Conservation (phyloP, 2,329 filamentous ascomycete genomes). For the Huntiella abstrusa region DNA sequence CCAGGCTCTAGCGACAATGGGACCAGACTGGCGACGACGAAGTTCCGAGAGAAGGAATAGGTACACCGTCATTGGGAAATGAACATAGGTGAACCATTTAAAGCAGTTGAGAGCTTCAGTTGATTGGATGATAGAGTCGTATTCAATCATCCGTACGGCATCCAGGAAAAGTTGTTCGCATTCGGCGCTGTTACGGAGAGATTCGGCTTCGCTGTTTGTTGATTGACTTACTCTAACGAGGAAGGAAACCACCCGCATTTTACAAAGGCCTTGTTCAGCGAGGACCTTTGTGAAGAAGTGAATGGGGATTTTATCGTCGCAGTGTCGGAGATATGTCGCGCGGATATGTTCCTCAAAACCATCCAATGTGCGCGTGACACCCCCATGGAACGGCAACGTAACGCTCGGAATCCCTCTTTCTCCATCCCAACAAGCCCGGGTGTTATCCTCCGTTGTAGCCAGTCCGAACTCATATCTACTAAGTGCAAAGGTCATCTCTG, state of each 20-base stretch:
- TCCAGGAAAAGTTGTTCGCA: slow-evolving; percentile 34
- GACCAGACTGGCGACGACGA: slow-evolving; percentile 31
- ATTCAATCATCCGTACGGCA: slow-evolving; percentile 39
- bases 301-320: slow-evolving; percentile 38
- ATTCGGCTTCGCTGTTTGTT: slow-evolving; percentile 14
- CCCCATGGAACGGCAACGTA: slow-evolving; percentile 30
- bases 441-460: slow-evolving; percentile 24
- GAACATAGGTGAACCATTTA: slow-evolving; percentile 38
- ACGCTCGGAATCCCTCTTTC: slow-evolving; percentile 19
- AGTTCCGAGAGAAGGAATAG: slow-evolving; percentile 40
- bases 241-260: slow-evolving; percentile 35
- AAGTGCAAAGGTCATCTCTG: slow-evolving; percentile 41
- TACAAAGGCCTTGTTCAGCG: slow-evolving; percentile 35
- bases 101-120: slow-evolving; percentile 32
- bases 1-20: slow-evolving; percentile 40
- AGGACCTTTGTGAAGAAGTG: slow-evolving; percentile 41
- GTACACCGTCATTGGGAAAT: slow-evolving; percentile 43
- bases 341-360: slow-evolving; percentile 37
- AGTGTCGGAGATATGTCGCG: slow-evolving; percentile 33
- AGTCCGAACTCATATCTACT: slow-evolving; percentile 38
- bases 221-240: slow-evolving; percentile 29
- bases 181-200: slow-evolving; percentile 24
- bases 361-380: slow-evolving; percentile 30
- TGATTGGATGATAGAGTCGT: slow-evolving; percentile 36
- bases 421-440: not conserved